Percentiles rank a stretch among this genome's conserved stretches.
These are phyloP conservation scores for Uromyces viciae-fabae DNA, from an alignment of 1,284 basidiomycete species.

Conservation along the genomic window DNA sequence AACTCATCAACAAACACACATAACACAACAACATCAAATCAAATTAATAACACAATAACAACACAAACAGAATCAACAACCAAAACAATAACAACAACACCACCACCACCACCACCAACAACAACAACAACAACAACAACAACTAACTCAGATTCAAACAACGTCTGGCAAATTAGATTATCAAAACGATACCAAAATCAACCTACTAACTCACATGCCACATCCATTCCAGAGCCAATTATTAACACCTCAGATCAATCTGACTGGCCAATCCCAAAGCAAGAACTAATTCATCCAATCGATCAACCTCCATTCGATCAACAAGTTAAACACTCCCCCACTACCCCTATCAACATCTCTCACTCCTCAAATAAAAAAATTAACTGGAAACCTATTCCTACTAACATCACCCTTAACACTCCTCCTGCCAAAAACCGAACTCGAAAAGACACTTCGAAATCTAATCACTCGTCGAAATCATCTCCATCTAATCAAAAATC, in stretches of 20 bases:
- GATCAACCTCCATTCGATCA: background rate
- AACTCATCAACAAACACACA: too few species aligned
- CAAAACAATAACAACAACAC: too few species aligned
- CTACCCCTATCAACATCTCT: background rate
- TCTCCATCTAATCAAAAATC: background rate
- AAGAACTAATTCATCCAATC: background rate
- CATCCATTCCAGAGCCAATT: background rate
- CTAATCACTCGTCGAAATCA: conserved; percentile 4
- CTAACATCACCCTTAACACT: conserved; percentile 21
- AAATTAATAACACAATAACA: too few species aligned
- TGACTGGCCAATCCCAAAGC: conserved; percentile 7
- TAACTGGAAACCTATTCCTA: conserved; percentile 11
- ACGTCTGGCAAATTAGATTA: conserved; percentile 14
- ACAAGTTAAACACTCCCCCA: background rate
- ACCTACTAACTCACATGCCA: background rate
- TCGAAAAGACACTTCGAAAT: background rate
- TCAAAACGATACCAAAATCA: conserved; percentile 10
- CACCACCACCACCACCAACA: too few species aligned
- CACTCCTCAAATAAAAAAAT: background rate
- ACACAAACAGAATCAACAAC: too few species aligned
- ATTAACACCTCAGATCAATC: background rate
- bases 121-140: too few species aligned
- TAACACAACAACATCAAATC: too few species aligned
- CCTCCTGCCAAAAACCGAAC: background rate
- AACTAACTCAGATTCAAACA: background rate